Evolutionary conservation across 2,329 filamentous ascomycete genomes (phyloP).

Genomic region (Aspergillus hiratsukae): DNA sequence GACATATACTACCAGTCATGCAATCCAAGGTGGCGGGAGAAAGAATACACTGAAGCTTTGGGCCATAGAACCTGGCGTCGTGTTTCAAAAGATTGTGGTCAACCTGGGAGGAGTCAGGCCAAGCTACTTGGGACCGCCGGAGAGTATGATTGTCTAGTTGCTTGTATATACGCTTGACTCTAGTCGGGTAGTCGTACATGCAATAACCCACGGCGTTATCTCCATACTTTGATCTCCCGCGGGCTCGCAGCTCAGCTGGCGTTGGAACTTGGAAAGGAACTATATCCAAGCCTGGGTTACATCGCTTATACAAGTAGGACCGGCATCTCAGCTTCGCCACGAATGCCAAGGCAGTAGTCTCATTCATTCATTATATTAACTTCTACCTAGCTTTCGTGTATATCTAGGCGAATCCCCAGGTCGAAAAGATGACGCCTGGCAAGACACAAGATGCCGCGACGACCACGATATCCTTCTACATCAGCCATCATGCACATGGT

Average conservation of each 20-base stretch:
- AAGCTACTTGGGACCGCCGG: constrained; percentile 55
- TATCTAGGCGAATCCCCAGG: not conserved
- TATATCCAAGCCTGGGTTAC: not conserved
- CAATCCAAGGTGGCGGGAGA: constrained; percentile 42
- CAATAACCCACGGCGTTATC: not conserved
- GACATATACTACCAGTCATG: constrained; percentile 32
- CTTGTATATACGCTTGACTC: not conserved
- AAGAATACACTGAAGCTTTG: constrained; percentile 47
- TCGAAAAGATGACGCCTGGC: not conserved
- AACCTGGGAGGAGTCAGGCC: constrained; percentile 52
- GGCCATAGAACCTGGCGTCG: constrained; percentile 49
- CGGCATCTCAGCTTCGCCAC: not conserved
- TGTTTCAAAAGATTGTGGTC: constrained; percentile 55
- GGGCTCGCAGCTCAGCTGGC: too few species aligned
- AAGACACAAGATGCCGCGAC: not conserved
- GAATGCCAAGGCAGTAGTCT: not conserved
- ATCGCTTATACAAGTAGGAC: not conserved
- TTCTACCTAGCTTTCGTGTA: not conserved
- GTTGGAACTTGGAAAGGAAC: not conserved
- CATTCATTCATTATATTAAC: not conserved
- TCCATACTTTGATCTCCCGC: too few species aligned
- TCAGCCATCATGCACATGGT: not conserved
- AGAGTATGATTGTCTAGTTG: constrained; percentile 35
- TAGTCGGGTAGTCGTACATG: not conserved
- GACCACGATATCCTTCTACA: not conserved